Conservation (phyloP, 2,329 filamentous ascomycete genomes). For the Penicillium sp. region DNA sequence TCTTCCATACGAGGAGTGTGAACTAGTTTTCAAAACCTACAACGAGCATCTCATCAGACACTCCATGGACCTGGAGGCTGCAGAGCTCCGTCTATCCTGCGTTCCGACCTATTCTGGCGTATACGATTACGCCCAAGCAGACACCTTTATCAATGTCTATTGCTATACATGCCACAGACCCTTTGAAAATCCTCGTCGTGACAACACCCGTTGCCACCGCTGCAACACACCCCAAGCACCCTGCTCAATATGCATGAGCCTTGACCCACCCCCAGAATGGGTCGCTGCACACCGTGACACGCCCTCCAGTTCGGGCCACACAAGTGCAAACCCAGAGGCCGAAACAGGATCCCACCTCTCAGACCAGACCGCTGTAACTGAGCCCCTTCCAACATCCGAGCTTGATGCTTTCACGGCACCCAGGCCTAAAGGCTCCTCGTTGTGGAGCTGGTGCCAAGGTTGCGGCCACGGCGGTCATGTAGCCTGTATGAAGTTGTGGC, state of each 20-base stretch:
- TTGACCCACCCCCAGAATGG: conserved; percentile 48
- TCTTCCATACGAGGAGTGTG: conserved; percentile 53
- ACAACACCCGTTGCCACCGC: conserved; percentile 56
- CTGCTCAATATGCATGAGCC: conserved; percentile 48
- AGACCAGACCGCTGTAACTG: conserved; percentile 47
- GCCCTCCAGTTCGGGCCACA: conserved; percentile 14
- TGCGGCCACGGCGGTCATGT: conserved; percentile 65
- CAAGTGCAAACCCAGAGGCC: conserved; percentile 22
- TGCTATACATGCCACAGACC: conserved; percentile 62
- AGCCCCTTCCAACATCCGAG: conserved; percentile 32
- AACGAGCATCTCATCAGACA: conserved; percentile 58
- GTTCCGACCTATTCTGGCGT: conserved; percentile 60
- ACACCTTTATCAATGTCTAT: conserved; percentile 58
- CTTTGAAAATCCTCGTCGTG: conserved; percentile 54
- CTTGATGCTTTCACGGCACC: conserved; percentile 33
- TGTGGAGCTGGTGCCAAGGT: conserved; percentile 62
- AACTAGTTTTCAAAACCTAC: conserved; percentile 60
- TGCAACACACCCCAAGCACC: conserved; percentile 49
- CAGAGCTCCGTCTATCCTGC: conserved; percentile 58
- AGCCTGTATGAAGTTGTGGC: conserved; percentile 61
- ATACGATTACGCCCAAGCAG: conserved; percentile 60
- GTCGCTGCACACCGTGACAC: conserved; percentile 30
- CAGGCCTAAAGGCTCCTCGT: conserved; percentile 40
- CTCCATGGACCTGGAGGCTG: conserved; percentile 53
- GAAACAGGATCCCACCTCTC: conserved; percentile 45